These are phyloP conservation scores for Eremochloa ophiuroides DNA, from an alignment of 176 grass and related monocot genomes.

Conservation along the genomic window DNA sequence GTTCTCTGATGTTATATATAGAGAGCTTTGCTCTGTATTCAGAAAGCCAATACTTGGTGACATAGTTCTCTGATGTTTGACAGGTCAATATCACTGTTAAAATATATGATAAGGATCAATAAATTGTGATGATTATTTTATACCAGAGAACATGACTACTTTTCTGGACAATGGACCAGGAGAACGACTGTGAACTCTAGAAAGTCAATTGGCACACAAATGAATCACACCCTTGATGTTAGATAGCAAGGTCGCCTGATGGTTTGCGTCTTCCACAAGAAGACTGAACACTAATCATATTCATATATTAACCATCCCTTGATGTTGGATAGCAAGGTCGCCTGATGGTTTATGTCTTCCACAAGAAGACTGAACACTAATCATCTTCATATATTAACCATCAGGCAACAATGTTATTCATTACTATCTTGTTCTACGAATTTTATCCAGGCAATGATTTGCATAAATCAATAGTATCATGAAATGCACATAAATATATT, in stretches of 20 bases:
- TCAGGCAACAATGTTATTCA: neutral
- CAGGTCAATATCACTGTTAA: no score
- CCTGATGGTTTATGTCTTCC: neutral
- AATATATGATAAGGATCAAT: no score
- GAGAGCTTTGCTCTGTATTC: no score
- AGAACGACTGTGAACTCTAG: no score
- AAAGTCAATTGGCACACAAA: no score
- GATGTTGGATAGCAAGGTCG: neutral
- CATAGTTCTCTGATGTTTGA: no score
- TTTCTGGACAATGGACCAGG: no score
- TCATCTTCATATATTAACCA: neutral
- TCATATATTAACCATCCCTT: neutral
- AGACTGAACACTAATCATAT: neutral
- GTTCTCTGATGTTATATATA: no score
- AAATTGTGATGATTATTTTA: no score
- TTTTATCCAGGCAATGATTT: neutral
- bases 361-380: neutral
- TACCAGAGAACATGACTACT: no score
- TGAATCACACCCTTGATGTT: neutral
- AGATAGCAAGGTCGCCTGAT: neutral
- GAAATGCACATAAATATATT: constrained; percentile 13
- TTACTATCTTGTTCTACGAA: neutral
- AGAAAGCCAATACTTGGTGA: no score
- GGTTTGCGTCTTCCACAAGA: neutral
- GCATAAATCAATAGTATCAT: neutral